Percentiles rank a stretch among this genome's conserved stretches.
Conservation (phyloP, 163 green algal species). For the Scenedesmus sp. region DNA sequence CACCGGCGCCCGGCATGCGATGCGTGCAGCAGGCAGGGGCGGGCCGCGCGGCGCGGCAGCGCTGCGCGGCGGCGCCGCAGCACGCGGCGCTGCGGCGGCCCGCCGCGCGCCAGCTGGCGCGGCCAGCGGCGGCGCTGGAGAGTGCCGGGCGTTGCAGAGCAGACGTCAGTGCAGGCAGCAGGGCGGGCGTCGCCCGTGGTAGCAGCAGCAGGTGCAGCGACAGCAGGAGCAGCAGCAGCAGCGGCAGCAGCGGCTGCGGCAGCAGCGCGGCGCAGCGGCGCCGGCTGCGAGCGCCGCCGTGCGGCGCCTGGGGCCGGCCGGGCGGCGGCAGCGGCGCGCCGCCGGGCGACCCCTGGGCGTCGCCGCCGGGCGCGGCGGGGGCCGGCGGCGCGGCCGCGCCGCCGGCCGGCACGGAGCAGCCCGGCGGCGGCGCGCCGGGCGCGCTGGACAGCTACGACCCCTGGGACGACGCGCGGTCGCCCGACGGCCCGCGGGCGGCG, state of each 20-base stretch:
- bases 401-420: background rate
- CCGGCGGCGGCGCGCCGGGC: background rate
- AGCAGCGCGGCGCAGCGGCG: slow-evolving; percentile 5
- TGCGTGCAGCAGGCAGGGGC: too few relatives aligned
- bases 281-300: background rate
- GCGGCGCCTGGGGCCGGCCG: background rate
- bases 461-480: background rate
- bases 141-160: too few relatives aligned
- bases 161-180: background rate
- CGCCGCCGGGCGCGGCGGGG: background rate
- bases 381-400: background rate
- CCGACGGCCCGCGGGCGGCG: background rate
- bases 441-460: slow-evolving; percentile 14
- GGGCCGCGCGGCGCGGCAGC: too few relatives aligned
- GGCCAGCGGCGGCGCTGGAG: too few relatives aligned
- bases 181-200: background rate
- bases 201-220: slow-evolving; percentile 15
- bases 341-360: slow-evolving; percentile 13
- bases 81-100: too few relatives aligned
- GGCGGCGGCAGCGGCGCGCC: slow-evolving; percentile 19
- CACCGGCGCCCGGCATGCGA: too few relatives aligned
- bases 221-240: slow-evolving; percentile 18
- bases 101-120: too few relatives aligned
- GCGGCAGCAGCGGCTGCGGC: background rate
- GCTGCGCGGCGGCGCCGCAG: too few relatives aligned